A percentile compares a stretch with the other conserved stretches of the same genome.
Conservation (phyloP, 169 alveolate genomes). For the Eimeria falciformis region DNA sequence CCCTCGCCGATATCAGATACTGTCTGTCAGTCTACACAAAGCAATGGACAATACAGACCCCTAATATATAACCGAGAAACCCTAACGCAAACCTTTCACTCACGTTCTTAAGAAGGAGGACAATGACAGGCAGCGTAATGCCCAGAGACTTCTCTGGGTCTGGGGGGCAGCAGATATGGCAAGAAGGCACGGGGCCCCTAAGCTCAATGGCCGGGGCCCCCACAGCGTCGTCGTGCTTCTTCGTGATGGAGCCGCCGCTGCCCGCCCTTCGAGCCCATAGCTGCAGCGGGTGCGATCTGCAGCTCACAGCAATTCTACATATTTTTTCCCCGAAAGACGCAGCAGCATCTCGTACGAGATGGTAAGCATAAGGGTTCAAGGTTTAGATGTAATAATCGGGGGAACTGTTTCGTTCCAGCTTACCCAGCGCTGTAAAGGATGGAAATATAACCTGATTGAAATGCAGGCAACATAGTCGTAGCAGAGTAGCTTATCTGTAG, state of each 20-base stretch:
- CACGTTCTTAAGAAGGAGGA: constrained; percentile 94
- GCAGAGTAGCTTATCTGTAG: background rate
- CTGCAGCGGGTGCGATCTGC: constrained; percentile 72
- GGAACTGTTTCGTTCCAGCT: background rate
- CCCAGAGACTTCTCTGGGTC: constrained; percentile 92
- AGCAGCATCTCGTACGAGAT: background rate
- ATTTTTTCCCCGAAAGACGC: background rate
- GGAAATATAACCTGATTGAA: constrained; percentile 57
- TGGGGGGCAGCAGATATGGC: constrained; percentile 91
- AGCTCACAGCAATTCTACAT: no score
- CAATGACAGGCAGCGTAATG: constrained; percentile 94
- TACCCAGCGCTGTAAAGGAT: constrained; percentile 60
- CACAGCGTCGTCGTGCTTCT: constrained; percentile 24
- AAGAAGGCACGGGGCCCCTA: constrained; percentile 86
- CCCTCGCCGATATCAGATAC: no score
- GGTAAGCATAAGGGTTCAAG: no score
- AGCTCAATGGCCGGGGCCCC: constrained; percentile 59
- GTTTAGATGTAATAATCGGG: no score
- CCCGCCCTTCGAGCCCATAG: constrained; percentile 62
- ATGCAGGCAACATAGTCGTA: constrained; percentile 31
- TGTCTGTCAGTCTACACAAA: no score
- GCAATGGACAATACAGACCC: no score
- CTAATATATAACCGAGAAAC: no score
- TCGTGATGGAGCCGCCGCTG: constrained; percentile 6
- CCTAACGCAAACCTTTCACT: no score